Evolutionary conservation across 441 rosid genomes (phyloP), one percentile per base, ranked within the genome.

Genomic region (Iberis amara): DNA sequence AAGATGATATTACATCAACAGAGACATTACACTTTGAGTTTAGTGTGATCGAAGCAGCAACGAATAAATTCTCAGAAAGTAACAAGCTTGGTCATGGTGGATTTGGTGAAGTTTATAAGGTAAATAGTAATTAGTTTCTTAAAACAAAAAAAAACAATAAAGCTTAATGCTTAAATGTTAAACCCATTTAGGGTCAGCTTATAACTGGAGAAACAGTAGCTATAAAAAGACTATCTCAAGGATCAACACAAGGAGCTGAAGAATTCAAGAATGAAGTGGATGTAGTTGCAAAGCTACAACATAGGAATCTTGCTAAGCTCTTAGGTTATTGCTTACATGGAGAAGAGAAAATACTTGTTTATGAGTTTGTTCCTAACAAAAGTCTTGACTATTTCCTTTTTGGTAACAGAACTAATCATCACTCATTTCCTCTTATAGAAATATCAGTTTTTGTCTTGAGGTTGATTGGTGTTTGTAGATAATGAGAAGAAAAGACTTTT

Each of bases 81-180:
- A 75, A 73, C 53, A 77, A 71, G 58, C 68, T 83, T 0, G 89
- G 89, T 21, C 78, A 78, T 53, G 86, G 92, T 13, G 91, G 30
- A 26, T 26, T 26, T 6, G 30, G 30, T 3, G 4, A 26, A 26
- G 30, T 26, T 4, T 26, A 26, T 70, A 76, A 71, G 89, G 89
- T 83, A 73, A 27, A 41, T 24, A 21, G 14, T 27, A 27, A 27
- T 27, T 27, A 11, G 15, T 35, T 24, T 36, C 7, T 11, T 47
- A 8, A 48, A 8, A 40, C 74, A 14, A 57, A 61, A 3, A 47
- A 42, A 35, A 77, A 78, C 64, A 74, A 70, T n/a, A n/a, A n/a
- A n/a, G 67, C 61, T 82, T 47, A 86, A 84, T 14, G 58, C 33
- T 52, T 39, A 50, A 3, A 5, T 48, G 27, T 6, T 27, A 33